Percentiles rank a stretch among this genome's conserved stretches.
phyloP scores from a whole-genome alignment of 768 basidiomycete genomes.

The Hygrophorus pudorinus region DNA sequence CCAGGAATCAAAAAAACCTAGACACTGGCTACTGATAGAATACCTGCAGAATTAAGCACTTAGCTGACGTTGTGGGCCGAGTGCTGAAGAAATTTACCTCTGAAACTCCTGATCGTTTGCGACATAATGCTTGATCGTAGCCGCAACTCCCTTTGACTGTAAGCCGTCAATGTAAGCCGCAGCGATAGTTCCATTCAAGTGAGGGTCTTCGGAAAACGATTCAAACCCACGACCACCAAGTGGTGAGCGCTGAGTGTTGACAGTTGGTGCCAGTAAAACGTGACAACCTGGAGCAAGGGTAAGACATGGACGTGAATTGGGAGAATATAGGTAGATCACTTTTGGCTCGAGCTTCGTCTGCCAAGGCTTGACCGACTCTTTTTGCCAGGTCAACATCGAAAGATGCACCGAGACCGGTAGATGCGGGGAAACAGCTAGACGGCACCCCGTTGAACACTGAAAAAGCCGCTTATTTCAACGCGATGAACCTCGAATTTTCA shows the following conservation, averaged over 20 bases:
- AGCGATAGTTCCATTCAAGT: conserved; percentile 44
- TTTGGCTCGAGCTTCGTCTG: conserved; percentile 43
- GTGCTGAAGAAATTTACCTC: conserved; percentile 36
- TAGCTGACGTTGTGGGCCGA: neutral
- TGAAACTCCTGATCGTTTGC: conserved; percentile 57
- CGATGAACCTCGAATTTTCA: conserved; percentile 31
- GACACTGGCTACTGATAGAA: neutral
- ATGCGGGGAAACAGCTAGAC: conserved; percentile 47
- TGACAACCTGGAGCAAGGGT: conserved; percentile 25
- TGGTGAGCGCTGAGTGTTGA: conserved; percentile 55
- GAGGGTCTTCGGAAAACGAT: conserved; percentile 55
- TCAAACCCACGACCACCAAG: conserved; percentile 44
- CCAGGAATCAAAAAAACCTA: neutral
- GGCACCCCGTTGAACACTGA: conserved; percentile 47
- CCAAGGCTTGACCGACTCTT: conserved; percentile 39
- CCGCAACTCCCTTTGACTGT: conserved; percentile 45
- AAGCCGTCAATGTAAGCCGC: conserved; percentile 55
- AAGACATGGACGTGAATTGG: conserved; percentile 2
- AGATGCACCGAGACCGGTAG: conserved; percentile 45
- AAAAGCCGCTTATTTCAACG: conserved; percentile 39
- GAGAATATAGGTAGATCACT: conserved; percentile 14
- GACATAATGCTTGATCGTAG: conserved; percentile 57
- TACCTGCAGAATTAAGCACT: neutral
- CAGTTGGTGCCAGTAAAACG: conserved; percentile 51
- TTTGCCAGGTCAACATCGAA: conserved; percentile 42